Evolutionary conservation across 179 eudicot species (phyloP).

Genomic region (Vitellaria paradoxa): DNA sequence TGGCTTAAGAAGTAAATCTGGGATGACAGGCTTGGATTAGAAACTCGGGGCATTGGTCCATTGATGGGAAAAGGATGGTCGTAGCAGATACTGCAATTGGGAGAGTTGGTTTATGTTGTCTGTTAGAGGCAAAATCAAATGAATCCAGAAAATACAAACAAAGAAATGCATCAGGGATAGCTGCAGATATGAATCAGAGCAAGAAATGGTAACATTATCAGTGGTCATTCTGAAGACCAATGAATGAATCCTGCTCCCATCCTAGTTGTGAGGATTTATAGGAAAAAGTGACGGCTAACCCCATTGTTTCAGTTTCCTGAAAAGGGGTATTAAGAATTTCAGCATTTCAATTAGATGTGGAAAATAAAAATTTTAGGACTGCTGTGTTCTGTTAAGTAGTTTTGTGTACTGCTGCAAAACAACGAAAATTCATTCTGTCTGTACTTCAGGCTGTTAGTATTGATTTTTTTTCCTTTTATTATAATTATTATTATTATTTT

Average conservation of each 20-base stretch:
- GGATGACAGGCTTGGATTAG: not conserved
- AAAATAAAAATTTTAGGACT: slow-evolving; percentile 1
- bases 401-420: not conserved
- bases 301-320: not conserved
- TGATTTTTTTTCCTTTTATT: not conserved
- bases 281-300: not conserved
- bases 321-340: not conserved
- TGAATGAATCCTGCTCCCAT: not conserved
- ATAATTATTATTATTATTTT: too few relatives aligned
- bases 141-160: not conserved
- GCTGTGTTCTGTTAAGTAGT: not conserved
- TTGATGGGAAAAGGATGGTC: not conserved
- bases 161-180: not conserved
- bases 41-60: not conserved
- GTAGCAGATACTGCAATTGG: not conserved
- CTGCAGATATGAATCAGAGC: not conserved
- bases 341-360: not conserved
- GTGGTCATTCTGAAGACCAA: too few relatives aligned
- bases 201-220: not conserved
- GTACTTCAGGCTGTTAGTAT: not conserved
- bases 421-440: not conserved
- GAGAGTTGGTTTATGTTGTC: not conserved
- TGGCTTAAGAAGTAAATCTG: not conserved
- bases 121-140: not conserved
- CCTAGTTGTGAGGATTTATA: not conserved